Evolutionary conservation across 108 stramenopile species (phyloP), one percentile per base, ranked within the genome.

Genomic region (Hondaea fermentalgiana): DNA sequence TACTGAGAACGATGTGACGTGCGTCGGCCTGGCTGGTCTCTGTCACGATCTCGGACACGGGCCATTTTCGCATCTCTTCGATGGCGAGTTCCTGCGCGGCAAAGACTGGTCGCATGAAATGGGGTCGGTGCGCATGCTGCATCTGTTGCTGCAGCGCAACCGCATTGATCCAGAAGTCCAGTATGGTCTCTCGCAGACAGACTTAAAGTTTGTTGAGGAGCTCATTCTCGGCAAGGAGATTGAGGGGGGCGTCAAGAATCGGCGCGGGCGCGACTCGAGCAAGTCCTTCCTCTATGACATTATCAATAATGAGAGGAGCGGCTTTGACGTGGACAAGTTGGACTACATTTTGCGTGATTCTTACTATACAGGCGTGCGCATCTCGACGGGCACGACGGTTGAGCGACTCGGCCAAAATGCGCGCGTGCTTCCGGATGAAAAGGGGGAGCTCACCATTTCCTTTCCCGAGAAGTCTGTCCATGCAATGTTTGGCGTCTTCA

Each of bases 291-390:
- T 94, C 23, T 94, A 93, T 59, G 93, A 94, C 57, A 93, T 94
- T 23, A 93, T 94, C 57, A 93, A 93, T 57, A 94, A 94, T 23
- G 76, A 83, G 51, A 47, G 76, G 72, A 91, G 91, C 42, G 92
- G 92, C 16, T 72, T 94, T 16, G 93, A 94, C 58, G 92, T 92
- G 23, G 93, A 94, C 90, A 94, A 94, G 92, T 89, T 94, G 53
- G 93, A 94, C 91, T 94, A 94, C 88, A 91, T 94, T 57, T 51
- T 88, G 59, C 44, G 93, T 12, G 93, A 93, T 88, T 57, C 72
- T 35, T 60, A 43, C 5, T 60, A 49, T 43, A 83, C 4, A 59
- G 90, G 88, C 25, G 87, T 72, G 89, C 76, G 51, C 51, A 83
- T 47, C n/a, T 47, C 51, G n/a, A 83, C 76, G 4, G 51, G 49